A percentile compares a stretch with the other conserved stretches of the same genome.
Conservation (phyloP, 768 basidiomycete species). For the Pluteus cervinus region DNA sequence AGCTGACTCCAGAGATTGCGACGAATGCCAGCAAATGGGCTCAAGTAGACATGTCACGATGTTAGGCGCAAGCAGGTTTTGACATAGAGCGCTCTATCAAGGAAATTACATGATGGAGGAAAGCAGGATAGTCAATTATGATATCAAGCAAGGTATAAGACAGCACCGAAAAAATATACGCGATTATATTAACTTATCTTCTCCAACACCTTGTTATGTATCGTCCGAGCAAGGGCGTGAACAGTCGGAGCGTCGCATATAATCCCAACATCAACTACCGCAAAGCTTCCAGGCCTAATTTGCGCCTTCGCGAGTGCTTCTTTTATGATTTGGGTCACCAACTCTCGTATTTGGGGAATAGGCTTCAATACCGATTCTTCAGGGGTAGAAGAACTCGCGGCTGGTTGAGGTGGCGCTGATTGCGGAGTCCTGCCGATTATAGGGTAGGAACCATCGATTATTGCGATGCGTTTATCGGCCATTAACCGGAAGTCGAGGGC, state of each 20-base stretch:
- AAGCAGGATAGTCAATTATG: too few species aligned
- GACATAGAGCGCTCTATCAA: too few species aligned
- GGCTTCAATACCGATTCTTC: conserved; percentile 40
- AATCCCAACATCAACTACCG: conserved; percentile 55
- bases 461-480: conserved; percentile 55
- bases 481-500: conserved; percentile 79
- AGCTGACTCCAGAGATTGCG: too few species aligned
- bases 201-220: conserved; percentile 43
- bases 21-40: too few species aligned
- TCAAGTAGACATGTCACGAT: too few species aligned
- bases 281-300: conserved; percentile 34
- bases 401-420: too few species aligned
- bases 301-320: conserved; percentile 26
- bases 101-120: too few species aligned
- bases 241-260: conserved; percentile 50
- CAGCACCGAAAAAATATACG: too few species aligned
- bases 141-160: too few species aligned
- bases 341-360: conserved; percentile 52
- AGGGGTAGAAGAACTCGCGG: conserved; percentile 10
- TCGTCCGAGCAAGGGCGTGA: conserved; percentile 36
- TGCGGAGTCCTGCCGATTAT: conserved; percentile 23
- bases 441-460: conserved; percentile 70
- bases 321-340: conserved; percentile 45
- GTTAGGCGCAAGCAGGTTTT: too few species aligned
- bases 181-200: too few species aligned